phyloP scores from a whole-genome alignment of 176 grass and related monocot genomes.

The Oryza meridionalis region DNA sequence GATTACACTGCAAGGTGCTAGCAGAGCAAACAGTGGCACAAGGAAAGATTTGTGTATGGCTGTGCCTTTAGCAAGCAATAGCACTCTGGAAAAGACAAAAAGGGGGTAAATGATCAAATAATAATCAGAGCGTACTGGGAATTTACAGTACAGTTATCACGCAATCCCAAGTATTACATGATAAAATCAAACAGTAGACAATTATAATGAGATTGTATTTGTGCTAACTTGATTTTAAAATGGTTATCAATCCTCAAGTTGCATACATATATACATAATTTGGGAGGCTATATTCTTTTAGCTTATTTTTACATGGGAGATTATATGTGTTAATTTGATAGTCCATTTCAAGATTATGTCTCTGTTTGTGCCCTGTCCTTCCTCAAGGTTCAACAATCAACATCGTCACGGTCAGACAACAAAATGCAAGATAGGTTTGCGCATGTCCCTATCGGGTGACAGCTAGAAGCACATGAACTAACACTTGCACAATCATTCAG shows the following conservation, averaged over 20 bases:
- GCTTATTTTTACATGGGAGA: not conserved
- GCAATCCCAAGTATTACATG: not conserved
- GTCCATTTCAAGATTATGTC: no score
- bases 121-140: not conserved
- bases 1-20: constrained; percentile 73
- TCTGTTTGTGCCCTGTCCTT: not conserved
- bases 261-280: not conserved
- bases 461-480: not conserved
- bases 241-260: not conserved
- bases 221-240: not conserved
- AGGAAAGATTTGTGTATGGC: constrained; percentile 92
- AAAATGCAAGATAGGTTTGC: not conserved
- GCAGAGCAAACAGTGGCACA: constrained; percentile 83
- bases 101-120: constrained; percentile 10
- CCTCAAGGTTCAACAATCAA: not conserved
- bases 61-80: constrained; percentile 86
- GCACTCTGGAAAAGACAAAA: constrained; percentile 65
- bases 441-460: not conserved
- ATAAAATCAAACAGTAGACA: constrained; percentile 7
- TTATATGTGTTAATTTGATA: not conserved
- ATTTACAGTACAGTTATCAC: not conserved
- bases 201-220: not conserved
- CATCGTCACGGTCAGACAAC: not conserved
- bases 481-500: not conserved
- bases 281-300: not conserved